Base-by-base conservation (phyloP, 805 yeast genomes). In the Metschnikowia anglica region DNA sequence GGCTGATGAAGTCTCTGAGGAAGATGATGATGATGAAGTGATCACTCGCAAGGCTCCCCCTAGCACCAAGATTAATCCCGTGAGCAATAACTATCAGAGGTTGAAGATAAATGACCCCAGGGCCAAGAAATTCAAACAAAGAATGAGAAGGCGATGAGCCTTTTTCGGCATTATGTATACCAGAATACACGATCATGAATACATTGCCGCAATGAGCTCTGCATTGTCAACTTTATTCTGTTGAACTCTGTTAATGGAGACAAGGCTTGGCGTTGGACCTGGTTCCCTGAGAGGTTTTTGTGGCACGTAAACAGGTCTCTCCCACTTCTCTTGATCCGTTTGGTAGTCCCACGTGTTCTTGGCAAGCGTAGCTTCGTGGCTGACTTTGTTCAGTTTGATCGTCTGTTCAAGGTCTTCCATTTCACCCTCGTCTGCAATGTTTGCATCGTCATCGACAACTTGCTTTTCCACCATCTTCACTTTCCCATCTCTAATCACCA, bases 401-500 rank as follows among this genome's bases (percentile, higher is more conserved):
- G 60, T 42, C 5, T 65, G 63, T 47, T 72, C 73, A 33, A 70
- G 60, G n/a, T 59, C 57, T 12, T 57, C 58, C 30, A 75, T 66
- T 37, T 72, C 62, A 2, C 52, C 41, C 12, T 65, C 60, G 19
- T 62, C 73, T 21, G 18, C 67, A 67, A 53, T 34, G 39, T 60
- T 59, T 6, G 62, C 55, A 3, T 59, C 57, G 17, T 55, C 58
- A 2, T 53, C 41, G 18, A 30, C 36, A 2, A 50, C 49, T 21
- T 47, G 49, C 54, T 59, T 71, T 45, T 83, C 88, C 15, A 72
- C 74, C 70, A 85, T 69, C 8, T 73, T 70, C 2, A 87, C 95
- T 56, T 87, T 87, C 7, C 96, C 96, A 46, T 90, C 84, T 30
- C 76, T 72, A 17, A 93, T 81, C 15, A 83, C 80, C 74, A 93